phyloP scores from a whole-genome alignment of 306 rosid species.

The Cajanus cajan region DNA sequence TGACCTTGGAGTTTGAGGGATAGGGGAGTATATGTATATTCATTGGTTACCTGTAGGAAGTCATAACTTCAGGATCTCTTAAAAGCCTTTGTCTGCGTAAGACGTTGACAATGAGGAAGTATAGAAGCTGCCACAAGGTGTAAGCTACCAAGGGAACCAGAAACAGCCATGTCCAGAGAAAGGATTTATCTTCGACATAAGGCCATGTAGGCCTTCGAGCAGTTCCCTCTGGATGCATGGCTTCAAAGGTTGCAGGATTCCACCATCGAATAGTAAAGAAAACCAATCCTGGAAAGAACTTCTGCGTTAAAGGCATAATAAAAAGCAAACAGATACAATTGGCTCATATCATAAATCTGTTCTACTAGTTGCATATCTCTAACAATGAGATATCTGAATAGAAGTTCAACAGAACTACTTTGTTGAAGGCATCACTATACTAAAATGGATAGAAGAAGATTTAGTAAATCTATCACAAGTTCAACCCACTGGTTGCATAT shows the following conservation, averaged over 20 bases:
- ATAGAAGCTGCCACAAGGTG: constrained; percentile 77
- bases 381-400: neutral
- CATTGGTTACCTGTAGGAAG: constrained; percentile 70
- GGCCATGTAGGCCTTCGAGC: constrained; percentile 66
- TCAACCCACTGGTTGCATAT: neutral
- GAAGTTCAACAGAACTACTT: constrained; percentile 14
- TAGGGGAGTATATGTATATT: neutral
- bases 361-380: constrained; percentile 6
- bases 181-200: constrained; percentile 59
- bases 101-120: constrained; percentile 78
- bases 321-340: neutral
- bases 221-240: constrained; percentile 71
- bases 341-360: neutral
- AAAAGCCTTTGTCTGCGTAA: constrained; percentile 73
- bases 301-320: constrained; percentile 1
- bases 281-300: constrained; percentile 64
- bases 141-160: constrained; percentile 72
- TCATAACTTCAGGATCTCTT: constrained; percentile 96
- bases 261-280: constrained; percentile 93
- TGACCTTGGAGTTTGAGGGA: neutral
- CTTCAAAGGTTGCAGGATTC: constrained; percentile 74
- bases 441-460: constrained; percentile 1
- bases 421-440: neutral
- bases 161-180: constrained; percentile 80
- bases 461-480: constrained; percentile 1